Base-by-base conservation (phyloP, 2,329 filamentous ascomycete species). In the Aspergillus persii region DNA sequence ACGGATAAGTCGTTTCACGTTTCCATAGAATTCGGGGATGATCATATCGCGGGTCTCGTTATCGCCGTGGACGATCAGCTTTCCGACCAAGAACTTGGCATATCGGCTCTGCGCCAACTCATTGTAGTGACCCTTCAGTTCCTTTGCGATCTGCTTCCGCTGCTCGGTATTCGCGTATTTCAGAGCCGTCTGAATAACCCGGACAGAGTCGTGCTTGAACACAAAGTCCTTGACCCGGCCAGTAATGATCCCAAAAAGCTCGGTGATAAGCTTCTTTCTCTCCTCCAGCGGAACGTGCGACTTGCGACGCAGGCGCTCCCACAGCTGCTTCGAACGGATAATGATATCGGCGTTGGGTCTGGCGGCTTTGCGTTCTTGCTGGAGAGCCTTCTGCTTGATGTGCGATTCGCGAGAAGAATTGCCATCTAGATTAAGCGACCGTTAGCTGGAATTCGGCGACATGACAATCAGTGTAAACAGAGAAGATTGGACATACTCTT, bases 201-300 rank as follows among this genome's bases (percentile, higher is more conserved):
- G 86, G n/a, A 96, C 94, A 39, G 92, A 91, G 74, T 99, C 95
- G 76, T 99, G 95, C 84, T 99, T 99, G 79, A 99, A 90, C 23
- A 97, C 94, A 67, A 98, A 96, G 63, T 98, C 95, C 77, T 91
- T 92, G 69, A 98, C 90, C 59, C 90, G 87, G 55, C 93, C 94
- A 27, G 91, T 95, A 69, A 97, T 90, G 71, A 99, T 96, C 58
- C 84, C 83, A 76, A 96, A 98, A 29, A 99, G 84, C 80, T 99
- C 94, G 61, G 88, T 85, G 51, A 98, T 90, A 46, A 99, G 84
- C 73, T 89, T 84, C 76, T 94, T 89, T 63, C 95, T 86, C 80
- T 99, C 93, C 44, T 96, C 91, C 69, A 89, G 87, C 46, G 92
- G 90, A 1, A 99, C 92, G 69, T 97, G 92, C 2, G 93, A 96